Conservation (phyloP, 2,329 filamentous ascomycete species). For the Diaporthe citri region DNA sequence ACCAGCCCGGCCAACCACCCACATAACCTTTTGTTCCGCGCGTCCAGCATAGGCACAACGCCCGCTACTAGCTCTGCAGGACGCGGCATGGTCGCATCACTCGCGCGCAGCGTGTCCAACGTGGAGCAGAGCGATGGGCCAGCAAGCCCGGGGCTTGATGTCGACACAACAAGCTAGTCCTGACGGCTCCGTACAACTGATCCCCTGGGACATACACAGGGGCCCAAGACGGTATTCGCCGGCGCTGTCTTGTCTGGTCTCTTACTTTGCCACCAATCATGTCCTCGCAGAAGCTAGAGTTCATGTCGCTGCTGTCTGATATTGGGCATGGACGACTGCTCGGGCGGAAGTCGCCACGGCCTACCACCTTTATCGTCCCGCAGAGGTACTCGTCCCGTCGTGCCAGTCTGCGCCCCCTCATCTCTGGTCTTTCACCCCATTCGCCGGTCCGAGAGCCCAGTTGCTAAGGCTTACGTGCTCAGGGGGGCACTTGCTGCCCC, state of each 20-base stretch:
- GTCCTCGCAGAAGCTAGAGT: neutral
- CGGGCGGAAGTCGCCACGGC: neutral
- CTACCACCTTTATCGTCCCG: neutral
- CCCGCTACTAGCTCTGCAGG: constrained; percentile 30
- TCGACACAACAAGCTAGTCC: neutral
- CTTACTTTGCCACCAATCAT: neutral
- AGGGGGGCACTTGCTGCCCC: constrained; percentile 19
- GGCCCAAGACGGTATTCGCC: neutral
- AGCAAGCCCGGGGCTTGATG: constrained; percentile 22
- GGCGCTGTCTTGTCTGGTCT: neutral
- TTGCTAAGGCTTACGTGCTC: constrained; percentile 27
- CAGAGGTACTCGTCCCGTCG: constrained; percentile 8
- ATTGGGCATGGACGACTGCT: constrained; percentile 12
- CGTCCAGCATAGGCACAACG: constrained; percentile 3
- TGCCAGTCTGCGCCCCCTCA: constrained; percentile 18
- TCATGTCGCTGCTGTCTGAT: constrained; percentile 11
- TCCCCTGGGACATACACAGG: neutral
- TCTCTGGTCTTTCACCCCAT: constrained; percentile 13
- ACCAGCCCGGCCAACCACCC: neutral
- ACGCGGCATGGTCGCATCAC: constrained; percentile 25
- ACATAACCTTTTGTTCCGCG: neutral
- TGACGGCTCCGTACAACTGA: neutral
- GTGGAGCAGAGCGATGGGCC: constrained; percentile 38
- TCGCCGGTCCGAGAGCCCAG: constrained; percentile 23
- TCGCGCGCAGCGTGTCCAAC: constrained; percentile 2